Percentiles rank a stretch among this genome's conserved stretches.
Evolutionary conservation across 2,329 filamentous ascomycete genomes (phyloP).

Genomic region (Stagonosporopsis chrysanthemi): DNA sequence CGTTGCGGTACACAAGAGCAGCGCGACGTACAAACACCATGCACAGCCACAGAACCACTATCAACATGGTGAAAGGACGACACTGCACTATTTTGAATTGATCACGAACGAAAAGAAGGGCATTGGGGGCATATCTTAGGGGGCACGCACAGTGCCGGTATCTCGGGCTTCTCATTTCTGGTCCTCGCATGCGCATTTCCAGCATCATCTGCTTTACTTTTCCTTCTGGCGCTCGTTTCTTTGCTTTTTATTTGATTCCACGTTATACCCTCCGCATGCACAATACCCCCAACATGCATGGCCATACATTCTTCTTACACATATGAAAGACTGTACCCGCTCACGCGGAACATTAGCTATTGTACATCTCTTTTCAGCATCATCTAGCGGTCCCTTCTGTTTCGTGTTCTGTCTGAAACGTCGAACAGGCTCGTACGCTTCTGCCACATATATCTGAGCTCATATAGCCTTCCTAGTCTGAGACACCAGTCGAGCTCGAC

Average conservation of each 20-base stretch:
- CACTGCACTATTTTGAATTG: slow-evolving; percentile 2
- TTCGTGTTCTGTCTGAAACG: slow-evolving; percentile 12
- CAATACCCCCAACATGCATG: slow-evolving; percentile 41
- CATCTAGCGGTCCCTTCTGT: slow-evolving; percentile 8
- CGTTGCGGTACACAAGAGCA: slow-evolving; percentile 17
- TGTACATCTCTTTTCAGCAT: slow-evolving; percentile 37
- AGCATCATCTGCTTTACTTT: slow-evolving; percentile 8
- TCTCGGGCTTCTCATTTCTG: slow-evolving; percentile 22
- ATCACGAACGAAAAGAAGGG: slow-evolving; percentile 10
- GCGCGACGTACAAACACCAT: slow-evolving; percentile 13
- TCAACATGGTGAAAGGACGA: slow-evolving; percentile 9
- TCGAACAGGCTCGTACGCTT: slow-evolving; percentile 17
- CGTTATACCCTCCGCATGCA: slow-evolving; percentile 25
- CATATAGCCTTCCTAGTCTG: slow-evolving; percentile 18
- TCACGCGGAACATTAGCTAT: slow-evolving; percentile 48
- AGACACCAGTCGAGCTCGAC: slow-evolving; percentile 17
- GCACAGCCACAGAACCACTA: slow-evolving; percentile 18
- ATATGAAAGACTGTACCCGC: slow-evolving; percentile 51
- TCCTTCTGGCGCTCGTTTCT: slow-evolving; percentile 17
- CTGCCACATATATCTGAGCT: slow-evolving; percentile 14
- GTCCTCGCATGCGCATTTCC: slow-evolving; percentile 44
- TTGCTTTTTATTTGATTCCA: slow-evolving; percentile 15
- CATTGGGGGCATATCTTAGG: not conserved
- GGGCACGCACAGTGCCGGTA: slow-evolving; percentile 20
- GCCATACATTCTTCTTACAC: slow-evolving; percentile 26